Evolutionary conservation across 352 stramenopile genomes (phyloP).

Genomic region (Phytophthora citrophthora): DNA sequence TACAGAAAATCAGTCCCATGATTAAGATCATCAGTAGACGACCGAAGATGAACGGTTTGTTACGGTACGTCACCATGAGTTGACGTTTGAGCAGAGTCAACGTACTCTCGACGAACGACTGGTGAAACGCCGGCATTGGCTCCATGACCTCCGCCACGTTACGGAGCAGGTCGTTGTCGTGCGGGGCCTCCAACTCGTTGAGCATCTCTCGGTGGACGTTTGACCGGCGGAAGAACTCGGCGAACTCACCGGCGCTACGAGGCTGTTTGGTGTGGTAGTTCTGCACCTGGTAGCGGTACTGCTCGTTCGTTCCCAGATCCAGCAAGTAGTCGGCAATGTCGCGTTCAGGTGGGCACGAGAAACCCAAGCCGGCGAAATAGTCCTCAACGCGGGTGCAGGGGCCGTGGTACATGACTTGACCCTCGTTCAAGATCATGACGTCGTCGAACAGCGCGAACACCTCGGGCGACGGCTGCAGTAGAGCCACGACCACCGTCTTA

Average conservation of each 20-base stretch:
- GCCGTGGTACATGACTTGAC: slow-evolving; percentile 80
- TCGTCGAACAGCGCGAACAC: slow-evolving; percentile 87
- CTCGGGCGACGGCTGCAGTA: slow-evolving; percentile 90
- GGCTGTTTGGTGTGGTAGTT: slow-evolving; percentile 12
- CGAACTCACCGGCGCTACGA: slow-evolving; percentile 11
- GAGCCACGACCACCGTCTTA: slow-evolving; percentile 58
- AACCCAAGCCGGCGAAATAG: slow-evolving; percentile 51
- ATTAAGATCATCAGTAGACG: slow-evolving; percentile 46
- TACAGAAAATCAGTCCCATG: slow-evolving; percentile 52
- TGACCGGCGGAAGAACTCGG: slow-evolving; percentile 40
- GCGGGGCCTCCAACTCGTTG: slow-evolving; percentile 26
- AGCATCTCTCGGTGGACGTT: slow-evolving; percentile 36
- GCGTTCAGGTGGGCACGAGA: slow-evolving; percentile 29
- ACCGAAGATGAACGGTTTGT: slow-evolving; percentile 46
- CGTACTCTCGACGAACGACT: slow-evolving; percentile 42
- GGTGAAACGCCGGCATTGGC: slow-evolving; percentile 36
- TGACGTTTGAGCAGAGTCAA: slow-evolving; percentile 47
- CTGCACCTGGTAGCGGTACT: slow-evolving; percentile 25
- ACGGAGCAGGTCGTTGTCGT: slow-evolving; percentile 19
- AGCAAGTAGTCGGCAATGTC: slow-evolving; percentile 37
- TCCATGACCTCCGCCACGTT: slow-evolving; percentile 24
- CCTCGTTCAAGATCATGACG: slow-evolving; percentile 70
- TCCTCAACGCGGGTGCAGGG: slow-evolving; percentile 20
- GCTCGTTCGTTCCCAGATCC: slow-evolving; percentile 30
- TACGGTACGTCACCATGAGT: slow-evolving; percentile 64